A percentile compares a stretch with the other conserved stretches of the same genome.
These are phyloP conservation scores for Alternaria sp. DNA, from an alignment of 2,329 filamentous ascomycete genomes.

Conservation along the genomic window DNA sequence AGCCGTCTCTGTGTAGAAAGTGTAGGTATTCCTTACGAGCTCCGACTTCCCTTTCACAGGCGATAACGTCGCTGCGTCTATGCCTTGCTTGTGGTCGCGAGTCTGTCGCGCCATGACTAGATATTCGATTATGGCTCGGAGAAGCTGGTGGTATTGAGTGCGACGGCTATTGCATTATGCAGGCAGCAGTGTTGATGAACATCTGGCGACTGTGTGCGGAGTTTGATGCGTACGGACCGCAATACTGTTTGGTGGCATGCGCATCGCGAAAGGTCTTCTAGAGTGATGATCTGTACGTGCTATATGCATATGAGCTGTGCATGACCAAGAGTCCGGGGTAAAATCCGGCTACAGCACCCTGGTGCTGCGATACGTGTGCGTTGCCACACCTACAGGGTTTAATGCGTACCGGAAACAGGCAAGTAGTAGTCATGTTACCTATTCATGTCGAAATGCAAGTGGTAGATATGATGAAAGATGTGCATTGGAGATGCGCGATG, in stretches of 20 bases:
- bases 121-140: no score
- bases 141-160: no score
- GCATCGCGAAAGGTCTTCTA: background rate
- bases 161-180: background rate
- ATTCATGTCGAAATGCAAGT: background rate
- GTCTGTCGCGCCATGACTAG: background rate
- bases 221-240: background rate
- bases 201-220: background rate
- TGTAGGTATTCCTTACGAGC: background rate
- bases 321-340: background rate
- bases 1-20: background rate
- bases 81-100: background rate
- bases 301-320: background rate
- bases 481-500: background rate
- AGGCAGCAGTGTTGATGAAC: background rate
- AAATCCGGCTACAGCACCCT: background rate
- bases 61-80: background rate
- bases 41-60: background rate
- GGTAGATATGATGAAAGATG: background rate
- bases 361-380: background rate
- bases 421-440: no score
- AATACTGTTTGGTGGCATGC: background rate
- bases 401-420: background rate
- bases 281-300: background rate
- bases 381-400: background rate